Evolutionary conservation across 805 yeast species (phyloP), one percentile per base, ranked within the genome.

Genomic region (Isabelozyma gotoi): DNA sequence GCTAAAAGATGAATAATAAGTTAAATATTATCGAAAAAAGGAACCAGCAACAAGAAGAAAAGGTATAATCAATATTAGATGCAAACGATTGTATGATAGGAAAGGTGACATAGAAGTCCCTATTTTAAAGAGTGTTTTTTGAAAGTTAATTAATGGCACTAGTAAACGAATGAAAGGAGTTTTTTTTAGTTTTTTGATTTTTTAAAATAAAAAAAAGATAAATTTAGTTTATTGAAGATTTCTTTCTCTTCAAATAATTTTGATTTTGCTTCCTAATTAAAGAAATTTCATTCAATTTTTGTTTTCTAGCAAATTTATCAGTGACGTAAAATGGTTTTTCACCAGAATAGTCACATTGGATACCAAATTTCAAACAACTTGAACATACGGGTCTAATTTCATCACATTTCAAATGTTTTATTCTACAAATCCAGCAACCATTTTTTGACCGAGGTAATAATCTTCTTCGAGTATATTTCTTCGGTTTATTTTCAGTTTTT

Each of bases 381-480:
- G 63, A 45, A 49, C 77, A 71, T 5, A 48, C 43, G 0, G 77
- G 77, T 43, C 64, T 60, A 10, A 31, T 37, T 45, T 71, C 77
- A 46, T 71, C 75, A 50, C 77, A 71, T 48, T 71, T 71, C 44
- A 71, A 59, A 48, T 71, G 77, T 48, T 70, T 69, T 45, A 71
- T 71, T 42, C 77, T 56, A 47, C 77, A 71, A 42, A 71, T 68
- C 77, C 77, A 71, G 46, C 77, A 71, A 5, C 77, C 77, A 27
- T 58, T 64, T 45, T 68, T 68, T 2, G 74, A 67, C 37, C 76
- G 53, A 2, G 74, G 74, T 44, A 68, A 57, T 18, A 67, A 49
- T 42, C 74, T 62, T 43, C 70, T 59, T 29, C 76, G 55, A 12
- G 71, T 71, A 43, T 68, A 56, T 47, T 68, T 68, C 44, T 68